These are phyloP conservation scores for Lignosus rhinocerotis DNA, from an alignment of 1,284 basidiomycete genomes.

Conservation along the genomic window DNA sequence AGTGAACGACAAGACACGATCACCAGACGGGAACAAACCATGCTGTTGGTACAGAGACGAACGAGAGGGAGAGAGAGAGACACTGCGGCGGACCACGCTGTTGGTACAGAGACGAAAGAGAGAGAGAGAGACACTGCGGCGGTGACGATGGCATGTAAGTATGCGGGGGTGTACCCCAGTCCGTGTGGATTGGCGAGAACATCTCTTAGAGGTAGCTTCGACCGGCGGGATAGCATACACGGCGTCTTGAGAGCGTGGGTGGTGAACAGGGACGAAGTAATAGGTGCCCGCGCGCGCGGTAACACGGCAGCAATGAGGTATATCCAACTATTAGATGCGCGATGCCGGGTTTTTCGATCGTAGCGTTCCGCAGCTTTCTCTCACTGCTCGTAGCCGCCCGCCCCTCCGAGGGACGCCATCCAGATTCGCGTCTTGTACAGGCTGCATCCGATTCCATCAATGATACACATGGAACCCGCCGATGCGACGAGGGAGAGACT, in stretches of 20 bases:
- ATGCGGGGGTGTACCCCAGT: constrained; percentile 3
- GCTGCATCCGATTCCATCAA: constrained; percentile 34
- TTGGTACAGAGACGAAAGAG: constrained; percentile 15
- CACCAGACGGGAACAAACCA: constrained; percentile 15
- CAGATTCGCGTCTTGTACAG: constrained; percentile 80
- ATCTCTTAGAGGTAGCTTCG: constrained; percentile 7
- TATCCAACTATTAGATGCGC: background rate
- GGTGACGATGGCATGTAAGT: constrained; percentile 3
- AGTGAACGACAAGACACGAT: constrained; percentile 12
- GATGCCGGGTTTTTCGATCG: background rate
- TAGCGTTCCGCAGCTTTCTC: background rate
- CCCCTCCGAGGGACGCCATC: constrained; percentile 62
- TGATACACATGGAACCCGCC: background rate
- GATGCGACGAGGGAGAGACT: constrained; percentile 18
- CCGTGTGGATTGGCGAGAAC: background rate
- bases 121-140: background rate
- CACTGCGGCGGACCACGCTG: constrained; percentile 11
- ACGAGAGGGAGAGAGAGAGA: background rate
- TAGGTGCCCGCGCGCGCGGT: background rate
- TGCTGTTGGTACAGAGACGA: constrained; percentile 21
- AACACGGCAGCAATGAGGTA: background rate
- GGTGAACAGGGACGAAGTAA: background rate
- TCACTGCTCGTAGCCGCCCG: constrained; percentile 31
- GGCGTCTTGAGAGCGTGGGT: background rate
- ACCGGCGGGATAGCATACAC: constrained; percentile 13